phyloP scores from a whole-genome alignment of 2,329 filamentous ascomycete species.

The Fusarium ambrosium region DNA sequence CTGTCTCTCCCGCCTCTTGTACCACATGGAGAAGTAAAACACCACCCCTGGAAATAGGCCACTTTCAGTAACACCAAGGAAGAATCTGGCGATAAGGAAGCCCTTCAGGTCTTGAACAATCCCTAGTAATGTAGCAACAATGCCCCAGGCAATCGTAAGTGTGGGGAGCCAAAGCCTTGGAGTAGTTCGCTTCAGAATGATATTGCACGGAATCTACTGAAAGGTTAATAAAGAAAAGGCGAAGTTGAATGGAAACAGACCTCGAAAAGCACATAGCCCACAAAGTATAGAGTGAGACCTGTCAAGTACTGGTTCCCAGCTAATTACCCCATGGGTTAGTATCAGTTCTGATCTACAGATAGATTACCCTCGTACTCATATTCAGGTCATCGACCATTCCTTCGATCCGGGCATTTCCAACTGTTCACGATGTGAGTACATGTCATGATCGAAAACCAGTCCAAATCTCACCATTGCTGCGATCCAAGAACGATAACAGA shows the following conservation, averaged over 20 bases:
- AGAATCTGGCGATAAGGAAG: slow-evolving; percentile 67
- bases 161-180: slow-evolving; percentile 70
- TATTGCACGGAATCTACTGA: slow-evolving; percentile 69
- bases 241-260: slow-evolving; percentile 42
- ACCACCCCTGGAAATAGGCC: slow-evolving; percentile 66
- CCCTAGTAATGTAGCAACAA: slow-evolving; percentile 65
- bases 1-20: slow-evolving; percentile 66
- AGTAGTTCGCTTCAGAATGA: slow-evolving; percentile 72
- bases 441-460: slow-evolving; percentile 24
- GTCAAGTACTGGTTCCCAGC: slow-evolving; percentile 74
- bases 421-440: slow-evolving; percentile 52
- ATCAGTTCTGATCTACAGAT: background rate
- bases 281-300: slow-evolving; percentile 75
- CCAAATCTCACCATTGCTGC: slow-evolving; percentile 66
- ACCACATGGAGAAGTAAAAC: slow-evolving; percentile 68
- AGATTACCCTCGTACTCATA: slow-evolving; percentile 58
- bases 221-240: background rate
- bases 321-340: slow-evolving; percentile 33
- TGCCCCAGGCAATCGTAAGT: slow-evolving; percentile 68
- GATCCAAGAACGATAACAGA: slow-evolving; percentile 68
- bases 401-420: slow-evolving; percentile 70
- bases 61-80: slow-evolving; percentile 67
- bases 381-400: slow-evolving; percentile 65
- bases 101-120: slow-evolving; percentile 64
- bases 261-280: slow-evolving; percentile 71